phyloP scores from a whole-genome alignment of 2,329 filamentous ascomycete species.

The Microdochium trichocladiopsis region DNA sequence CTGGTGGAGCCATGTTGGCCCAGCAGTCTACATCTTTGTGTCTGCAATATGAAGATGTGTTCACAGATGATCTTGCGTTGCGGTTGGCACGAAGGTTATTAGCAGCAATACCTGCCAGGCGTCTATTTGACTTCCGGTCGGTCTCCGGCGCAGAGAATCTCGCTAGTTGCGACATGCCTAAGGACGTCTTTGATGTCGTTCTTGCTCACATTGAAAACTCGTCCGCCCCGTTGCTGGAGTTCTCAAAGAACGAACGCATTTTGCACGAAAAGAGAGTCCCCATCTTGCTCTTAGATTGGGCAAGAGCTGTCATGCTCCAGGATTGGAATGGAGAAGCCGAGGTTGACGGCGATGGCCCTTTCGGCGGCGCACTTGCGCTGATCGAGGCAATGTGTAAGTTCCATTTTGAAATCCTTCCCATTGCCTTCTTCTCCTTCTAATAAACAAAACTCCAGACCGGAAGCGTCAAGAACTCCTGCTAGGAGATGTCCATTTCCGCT shows the following conservation, averaged over 20 bases:
- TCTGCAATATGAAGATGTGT: constrained; percentile 55
- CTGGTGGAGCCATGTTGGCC: constrained; percentile 35
- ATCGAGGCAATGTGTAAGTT: constrained; percentile 65
- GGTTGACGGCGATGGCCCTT: constrained; percentile 61
- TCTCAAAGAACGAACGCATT: constrained; percentile 41
- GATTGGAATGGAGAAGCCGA: constrained; percentile 75
- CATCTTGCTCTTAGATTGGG: constrained; percentile 61
- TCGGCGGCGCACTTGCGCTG: constrained; percentile 71
- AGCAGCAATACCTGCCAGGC: constrained; percentile 45
- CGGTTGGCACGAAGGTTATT: constrained; percentile 52
- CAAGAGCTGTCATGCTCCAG: constrained; percentile 65
- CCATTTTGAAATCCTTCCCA: background rate
- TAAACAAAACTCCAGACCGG: constrained; percentile 37
- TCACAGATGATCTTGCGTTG: constrained; percentile 53
- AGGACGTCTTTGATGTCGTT: constrained; percentile 38
- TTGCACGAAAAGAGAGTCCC: constrained; percentile 51
- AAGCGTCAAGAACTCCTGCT: constrained; percentile 58
- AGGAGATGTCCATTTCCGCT: constrained; percentile 62
- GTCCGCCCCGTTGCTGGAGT: constrained; percentile 36
- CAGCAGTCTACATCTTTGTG: constrained; percentile 42
- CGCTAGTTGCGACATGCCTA: constrained; percentile 19
- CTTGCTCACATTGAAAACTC: constrained; percentile 48
- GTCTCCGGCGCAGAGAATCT: constrained; percentile 24
- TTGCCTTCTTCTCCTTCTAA: background rate
- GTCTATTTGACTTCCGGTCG: constrained; percentile 40